Evolutionary conservation across 2,329 filamentous ascomycete species (phyloP).

Genomic region (Xylaria sp.): DNA sequence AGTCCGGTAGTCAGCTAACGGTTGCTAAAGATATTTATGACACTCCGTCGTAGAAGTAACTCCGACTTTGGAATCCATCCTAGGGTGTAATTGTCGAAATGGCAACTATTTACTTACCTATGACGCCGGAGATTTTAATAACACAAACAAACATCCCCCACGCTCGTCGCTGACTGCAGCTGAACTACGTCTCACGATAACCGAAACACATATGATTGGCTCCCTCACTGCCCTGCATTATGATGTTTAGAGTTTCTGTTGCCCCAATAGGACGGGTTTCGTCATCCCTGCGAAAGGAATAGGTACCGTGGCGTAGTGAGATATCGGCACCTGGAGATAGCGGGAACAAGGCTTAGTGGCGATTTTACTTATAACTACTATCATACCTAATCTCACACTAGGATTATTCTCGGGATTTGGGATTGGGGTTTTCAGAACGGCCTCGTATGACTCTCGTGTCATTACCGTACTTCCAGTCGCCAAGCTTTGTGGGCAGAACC

Average conservation of each 20-base stretch:
- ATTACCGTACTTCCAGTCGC: no score
- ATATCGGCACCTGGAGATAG: slow-evolving; percentile 23
- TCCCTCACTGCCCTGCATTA: neutral
- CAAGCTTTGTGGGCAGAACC: no score
- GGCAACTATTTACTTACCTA: neutral
- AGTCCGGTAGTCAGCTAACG: neutral
- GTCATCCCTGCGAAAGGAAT: slow-evolving; percentile 22
- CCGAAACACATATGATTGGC: slow-evolving; percentile 18
- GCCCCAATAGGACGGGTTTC: slow-evolving; percentile 7
- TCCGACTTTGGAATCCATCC: neutral
- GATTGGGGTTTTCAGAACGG: no score
- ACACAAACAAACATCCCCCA: neutral
- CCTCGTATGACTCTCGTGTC: no score
- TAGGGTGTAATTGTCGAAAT: neutral
- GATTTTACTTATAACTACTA: no score
- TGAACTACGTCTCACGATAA: slow-evolving; percentile 18
- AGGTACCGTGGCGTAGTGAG: slow-evolving; percentile 13
- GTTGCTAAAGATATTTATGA: neutral
- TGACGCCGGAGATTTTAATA: neutral
- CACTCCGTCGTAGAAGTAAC: neutral
- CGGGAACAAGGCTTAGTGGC: slow-evolving; percentile 17
- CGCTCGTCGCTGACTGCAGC: slow-evolving; percentile 11
- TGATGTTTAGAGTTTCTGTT: slow-evolving; percentile 10
- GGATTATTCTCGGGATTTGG: no score
- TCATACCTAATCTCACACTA: no score